Evolutionary conservation across 208 protist genomes (phyloP), one percentile per base, ranked within the genome.

Genomic region (Wallacemonas sp.): DNA sequence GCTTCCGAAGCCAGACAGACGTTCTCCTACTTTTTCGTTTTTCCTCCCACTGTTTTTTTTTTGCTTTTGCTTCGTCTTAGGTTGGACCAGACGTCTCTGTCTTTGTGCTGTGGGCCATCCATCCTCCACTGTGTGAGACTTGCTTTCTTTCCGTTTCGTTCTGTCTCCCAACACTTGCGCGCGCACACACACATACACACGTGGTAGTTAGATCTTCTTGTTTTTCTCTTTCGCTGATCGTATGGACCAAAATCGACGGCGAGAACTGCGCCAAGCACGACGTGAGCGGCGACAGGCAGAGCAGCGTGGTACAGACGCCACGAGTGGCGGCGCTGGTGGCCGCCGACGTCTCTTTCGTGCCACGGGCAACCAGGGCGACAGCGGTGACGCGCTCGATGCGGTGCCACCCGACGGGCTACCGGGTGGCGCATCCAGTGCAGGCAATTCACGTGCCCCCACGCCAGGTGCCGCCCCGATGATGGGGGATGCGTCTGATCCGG

Each of bases 231-330:
- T n/a, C n/a, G n/a, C n/a, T 12, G 43, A 52, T n/a, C n/a, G n/a
- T n/a, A 84, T 84, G 73, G 63, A 84, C 24, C 46, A 55, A n/a
- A 57, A 41, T 34, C 52, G 67, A 33, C 66, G 79, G 11, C 55
- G 72, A 14, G 70, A 81, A 55, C 38, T 78, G 26, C 74, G 79
- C 36, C 64, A 43, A 11, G 70, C 74, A 8, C 68, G 79, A 19
- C 69, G 65, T 8, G 61, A 74, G 55, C 66, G 79, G 6, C 79
- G 79, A 23, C 44, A 48, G 19, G 39, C 34, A 14, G 57, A 49
- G 57, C 57, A 63, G 21, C 39, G 21, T 17, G 52, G 29, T 17
- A 33, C 52, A 6, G 52, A 17, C 33, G 56, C 56, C 6, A 32
- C 17, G 8, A 21, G 34, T 41, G 56, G 8, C 23, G 19, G 8